Evolutionary conservation across 2,329 filamentous ascomycete species (phyloP), one percentile per base, ranked within the genome.

Genomic region (Monosporascus cannonballus): DNA sequence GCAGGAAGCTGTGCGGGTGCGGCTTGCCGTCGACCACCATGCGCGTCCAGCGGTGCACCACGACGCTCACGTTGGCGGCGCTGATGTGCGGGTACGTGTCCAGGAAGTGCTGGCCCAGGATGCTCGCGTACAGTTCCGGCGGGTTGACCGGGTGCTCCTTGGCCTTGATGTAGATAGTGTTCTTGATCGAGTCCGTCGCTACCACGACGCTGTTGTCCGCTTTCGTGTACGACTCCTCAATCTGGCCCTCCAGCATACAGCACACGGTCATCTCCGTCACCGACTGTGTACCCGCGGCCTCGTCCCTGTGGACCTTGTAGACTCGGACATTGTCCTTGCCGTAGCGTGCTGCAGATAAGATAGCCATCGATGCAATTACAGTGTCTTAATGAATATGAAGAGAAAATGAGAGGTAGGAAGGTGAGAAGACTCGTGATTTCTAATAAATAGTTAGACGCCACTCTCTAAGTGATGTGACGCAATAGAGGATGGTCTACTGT

Each of bases 291-390:
- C 88, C 87, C 18, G 88, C 87, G 64, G 84, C 77, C 67, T 84
- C 77, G 70, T 97, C 85, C 64, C 84, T 85, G 67, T 95, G 80
- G 66, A 96, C 91, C 74, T 99, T 99, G 84, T 88, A 96, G 65
- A 99, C 84, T 67, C 94, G 92, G 80, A 99, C 87, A 76, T 99
- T 97, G 83, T 97, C 94, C 84, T 99, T 93, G 76, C 89, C 89
- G 70, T 92, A 93, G 68, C 86, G 84, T 64, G 89, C 88, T 64
- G 81, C 74, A 55, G 80, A 76, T 55, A 86, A 71, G 61, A 71
- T 69, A 59, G 81, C 72, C 81, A 85, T 85, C 54, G 42, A 48
- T 54, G 45, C 37, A 22, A 27, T 38, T 25, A 37, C 39, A n/a
- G 34, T 34, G 14, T 15, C 7, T 39, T 20, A 22, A 22, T 36